Evolutionary conservation across 2,329 filamentous ascomycete species (phyloP), one percentile per base, ranked within the genome.

Genomic region (Hymenoscyphus scutula): DNA sequence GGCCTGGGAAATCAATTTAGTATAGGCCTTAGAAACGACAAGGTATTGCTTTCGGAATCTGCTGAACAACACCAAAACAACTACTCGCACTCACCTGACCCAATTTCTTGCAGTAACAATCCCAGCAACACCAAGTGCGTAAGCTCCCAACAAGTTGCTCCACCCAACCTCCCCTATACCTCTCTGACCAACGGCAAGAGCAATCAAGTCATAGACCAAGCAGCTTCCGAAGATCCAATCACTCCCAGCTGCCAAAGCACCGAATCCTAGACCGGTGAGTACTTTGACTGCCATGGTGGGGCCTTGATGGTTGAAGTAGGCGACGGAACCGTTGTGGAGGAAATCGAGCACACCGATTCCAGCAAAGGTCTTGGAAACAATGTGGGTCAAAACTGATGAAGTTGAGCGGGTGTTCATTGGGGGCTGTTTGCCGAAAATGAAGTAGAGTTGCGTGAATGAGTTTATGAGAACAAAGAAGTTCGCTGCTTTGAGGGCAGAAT

Each of bases 171-270:
- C 74, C 1, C 70, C 75, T 60, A 77, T 77, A 3, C 73, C 75
- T 7, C 75, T 75, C 73, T 87, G 84, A 0, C 84, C 84, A 0
- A 83, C 79, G 32, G 77, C 76, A 64, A 86, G 68, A 7, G 80
- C 83, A 15, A 85, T 75, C 19, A 86, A 75, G 70, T 86, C 82
- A 69, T 86, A 86, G 0, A 84, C 83, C 64, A 87, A 71, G 68
- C 84, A 85, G 0, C 79, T 81, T 0, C 84, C 84, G 58, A 86
- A 82, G 59, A 86, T 84, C 83, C 83, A 86, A 69, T 87, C 84
- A 67, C 82, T 84, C 38, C 72, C 67, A 10, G 77, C 77, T 1
- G 80, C 81, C 17, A 79, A 73, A 0, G 78, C 73, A 0, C 77
- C 82, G 63, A 86, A 86, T 0, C 80, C 82, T 0, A 84, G 67